Percentiles rank a stretch among this genome's conserved stretches.
These are phyloP conservation scores for Patellifolia procumbens DNA, from an alignment of 179 eudicot genomes.

Conservation along the genomic window DNA sequence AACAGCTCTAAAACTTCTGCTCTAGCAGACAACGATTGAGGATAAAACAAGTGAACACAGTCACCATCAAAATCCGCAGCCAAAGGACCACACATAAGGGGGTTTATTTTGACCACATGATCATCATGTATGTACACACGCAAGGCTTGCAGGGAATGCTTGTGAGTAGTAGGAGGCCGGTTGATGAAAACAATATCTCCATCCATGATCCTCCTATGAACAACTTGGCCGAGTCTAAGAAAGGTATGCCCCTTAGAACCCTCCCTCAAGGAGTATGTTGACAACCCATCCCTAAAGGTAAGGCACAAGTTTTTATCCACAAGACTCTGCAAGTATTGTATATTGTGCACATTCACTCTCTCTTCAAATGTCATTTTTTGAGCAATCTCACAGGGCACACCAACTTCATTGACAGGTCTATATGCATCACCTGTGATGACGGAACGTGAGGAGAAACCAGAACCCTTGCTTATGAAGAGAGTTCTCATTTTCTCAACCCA, in stretches of 20 bases:
- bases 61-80: conserved; percentile 98
- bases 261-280: conserved; percentile 80
- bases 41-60: conserved; percentile 87
- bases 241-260: conserved; percentile 97
- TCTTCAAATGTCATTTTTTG: conserved; percentile 92
- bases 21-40: conserved; percentile 91
- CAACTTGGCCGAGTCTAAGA: conserved; percentile 79
- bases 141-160: conserved; percentile 86
- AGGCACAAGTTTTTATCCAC: conserved; percentile 88
- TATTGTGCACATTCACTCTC: conserved; percentile 75
- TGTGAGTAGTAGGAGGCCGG: conserved; percentile 96
- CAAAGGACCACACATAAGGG: conserved; percentile 88
- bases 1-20: conserved; percentile 95
- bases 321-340: conserved; percentile 62
- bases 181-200: conserved; percentile 94
- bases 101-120: conserved; percentile 85
- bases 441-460: conserved; percentile 94
- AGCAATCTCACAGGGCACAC: conserved; percentile 88
- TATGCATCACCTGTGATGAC: conserved; percentile 94
- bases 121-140: conserved; percentile 86
- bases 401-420: conserved; percentile 81
- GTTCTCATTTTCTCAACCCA: conserved; percentile 99
- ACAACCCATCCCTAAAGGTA: conserved; percentile 69
- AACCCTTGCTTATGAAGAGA: conserved; percentile 86
- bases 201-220: conserved; percentile 84